Base-by-base conservation (phyloP, 1,139 yeast species). In the Komagataea norvegica region DNA sequence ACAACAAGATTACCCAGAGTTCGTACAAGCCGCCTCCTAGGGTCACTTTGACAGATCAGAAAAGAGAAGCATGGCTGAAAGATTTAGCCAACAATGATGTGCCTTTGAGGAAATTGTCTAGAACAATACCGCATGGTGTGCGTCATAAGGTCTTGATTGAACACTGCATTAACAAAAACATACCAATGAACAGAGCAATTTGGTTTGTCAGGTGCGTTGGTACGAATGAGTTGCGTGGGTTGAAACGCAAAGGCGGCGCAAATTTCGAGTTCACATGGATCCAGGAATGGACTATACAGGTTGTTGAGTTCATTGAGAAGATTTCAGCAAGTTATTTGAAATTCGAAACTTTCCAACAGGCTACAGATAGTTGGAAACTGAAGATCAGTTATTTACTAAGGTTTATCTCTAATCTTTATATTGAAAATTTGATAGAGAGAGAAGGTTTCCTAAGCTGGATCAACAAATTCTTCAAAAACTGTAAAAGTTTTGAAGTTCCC, bases 191-290 rank as follows among this genome's bases (percentile, higher is more conserved):
- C 18, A 65, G 96, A 42, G 95, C 96, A 0, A 62, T 89, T 4
- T 89, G 98, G 98, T 72, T 89, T 44, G 84, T 91, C 4, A 77
- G 86, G 48, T 85, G 96, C 59, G 86, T 88, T 2, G 77, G 91
- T 14, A 79, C 84, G 13, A 85, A 88, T 42, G 97, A 89, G 54
- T 72, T 84, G 40, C 61, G 88, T 25, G 76, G 83, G 5, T 60
- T 86, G 33, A 72, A 77, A 41, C 67, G 86, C 10, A 55, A 51
- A 37, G 47, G 55, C 6, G 56, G 54, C 3, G 37, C 48, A 3
- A 51, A 46, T 18, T 63, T 77, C 13, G 84, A 79, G 44, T 58
- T 64, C 15, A 79, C 73, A 38, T 80, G 95, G 86, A 62, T 81
- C 8, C 79, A 77, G 43, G 96, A 87, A 55, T 88, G 96, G 96